A percentile compares a stretch with the other conserved stretches of the same genome.
phyloP scores from a whole-genome alignment of 2,329 filamentous ascomycete genomes.

The Fusarium duplospermum region DNA sequence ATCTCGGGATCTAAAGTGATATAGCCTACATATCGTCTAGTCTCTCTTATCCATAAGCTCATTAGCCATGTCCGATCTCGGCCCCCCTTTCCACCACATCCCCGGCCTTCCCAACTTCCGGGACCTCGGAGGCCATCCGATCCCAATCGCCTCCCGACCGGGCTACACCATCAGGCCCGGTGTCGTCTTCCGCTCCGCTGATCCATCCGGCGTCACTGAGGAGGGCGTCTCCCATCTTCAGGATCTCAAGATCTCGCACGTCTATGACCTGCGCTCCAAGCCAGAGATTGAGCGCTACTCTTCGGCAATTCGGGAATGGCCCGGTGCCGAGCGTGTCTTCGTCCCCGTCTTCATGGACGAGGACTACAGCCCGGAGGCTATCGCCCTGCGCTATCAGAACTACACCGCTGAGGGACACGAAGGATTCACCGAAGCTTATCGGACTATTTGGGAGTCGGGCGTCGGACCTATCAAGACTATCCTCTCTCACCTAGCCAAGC shows the following conservation, averaged over 20 bases:
- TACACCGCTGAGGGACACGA: slow-evolving; percentile 67
- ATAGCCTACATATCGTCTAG: not conserved
- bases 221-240: slow-evolving; percentile 64
- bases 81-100: slow-evolving; percentile 62
- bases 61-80: slow-evolving; percentile 37
- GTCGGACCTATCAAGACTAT: slow-evolving; percentile 63
- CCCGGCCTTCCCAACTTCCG: slow-evolving; percentile 75
- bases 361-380: slow-evolving; percentile 71
- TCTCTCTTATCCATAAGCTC: not conserved
- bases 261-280: slow-evolving; percentile 77
- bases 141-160: slow-evolving; percentile 60
- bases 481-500: slow-evolving; percentile 65
- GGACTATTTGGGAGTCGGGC: slow-evolving; percentile 67
- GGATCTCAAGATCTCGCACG: slow-evolving; percentile 68
- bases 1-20: not conserved
- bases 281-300: slow-evolving; percentile 64
- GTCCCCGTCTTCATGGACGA: slow-evolving; percentile 72
- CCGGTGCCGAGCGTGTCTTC: slow-evolving; percentile 64
- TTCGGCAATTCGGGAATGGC: slow-evolving; percentile 45
- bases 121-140: slow-evolving; percentile 71
- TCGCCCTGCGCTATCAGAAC: slow-evolving; percentile 69
- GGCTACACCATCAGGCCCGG: slow-evolving; percentile 66
- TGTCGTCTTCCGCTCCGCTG: slow-evolving; percentile 76
- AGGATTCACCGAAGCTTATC: slow-evolving; percentile 74
- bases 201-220: slow-evolving; percentile 68